Percentiles rank a stretch among this genome's conserved stretches.
These are phyloP conservation scores for Cucurbita maxima DNA, from an alignment of 306 rosid genomes.

Conservation along the genomic window DNA sequence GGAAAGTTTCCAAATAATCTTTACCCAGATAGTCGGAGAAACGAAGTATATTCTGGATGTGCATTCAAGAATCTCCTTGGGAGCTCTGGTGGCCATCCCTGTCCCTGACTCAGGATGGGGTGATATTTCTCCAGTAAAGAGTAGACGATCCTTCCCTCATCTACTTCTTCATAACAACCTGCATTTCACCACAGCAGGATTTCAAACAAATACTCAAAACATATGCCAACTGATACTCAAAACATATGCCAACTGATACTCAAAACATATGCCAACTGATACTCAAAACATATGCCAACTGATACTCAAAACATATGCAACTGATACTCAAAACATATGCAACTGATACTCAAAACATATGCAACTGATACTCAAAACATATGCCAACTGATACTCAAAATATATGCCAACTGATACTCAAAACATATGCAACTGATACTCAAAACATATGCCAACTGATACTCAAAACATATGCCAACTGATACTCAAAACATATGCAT, in stretches of 20 bases:
- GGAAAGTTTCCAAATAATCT: not conserved
- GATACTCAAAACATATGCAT: no score
- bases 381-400: no score
- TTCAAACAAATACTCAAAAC: not conserved
- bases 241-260: no score
- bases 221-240: not conserved
- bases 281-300: no score
- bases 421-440: not conserved
- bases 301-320: no score
- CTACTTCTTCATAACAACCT: constrained; percentile 47
- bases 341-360: not conserved
- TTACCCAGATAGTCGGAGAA: constrained; percentile 30
- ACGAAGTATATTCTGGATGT: constrained; percentile 31
- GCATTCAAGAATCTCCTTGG: constrained; percentile 29
- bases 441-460: no score
- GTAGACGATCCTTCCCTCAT: constrained; percentile 27
- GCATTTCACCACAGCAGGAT: constrained; percentile 15
- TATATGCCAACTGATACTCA: not conserved
- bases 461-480: no score
- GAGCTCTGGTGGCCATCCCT: constrained; percentile 22
- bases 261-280: no score
- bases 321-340: no score
- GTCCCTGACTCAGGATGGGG: constrained; percentile 33
- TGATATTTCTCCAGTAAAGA: constrained; percentile 41
- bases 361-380: no score